A percentile compares a stretch with the other conserved stretches of the same genome.
Evolutionary conservation across 441 rosid genomes (phyloP).

Genomic region (Geranium incanum): DNA sequence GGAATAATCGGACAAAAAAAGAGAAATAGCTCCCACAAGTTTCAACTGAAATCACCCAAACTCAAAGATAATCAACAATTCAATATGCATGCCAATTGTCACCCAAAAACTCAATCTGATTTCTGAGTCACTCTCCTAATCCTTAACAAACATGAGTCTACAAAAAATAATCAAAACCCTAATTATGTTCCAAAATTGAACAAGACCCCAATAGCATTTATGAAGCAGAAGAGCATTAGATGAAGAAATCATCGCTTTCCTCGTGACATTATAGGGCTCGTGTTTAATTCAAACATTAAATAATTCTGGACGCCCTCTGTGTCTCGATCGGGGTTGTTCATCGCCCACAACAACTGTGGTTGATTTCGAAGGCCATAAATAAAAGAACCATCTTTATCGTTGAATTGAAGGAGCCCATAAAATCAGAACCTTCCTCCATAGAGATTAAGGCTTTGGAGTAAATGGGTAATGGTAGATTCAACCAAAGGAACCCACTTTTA

Average conservation of each 20-base stretch:
- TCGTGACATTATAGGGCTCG: not conserved
- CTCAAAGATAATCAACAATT: no score
- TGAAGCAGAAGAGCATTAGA: not conserved
- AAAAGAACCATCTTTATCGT: not conserved
- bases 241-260: not conserved
- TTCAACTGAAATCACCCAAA: no score
- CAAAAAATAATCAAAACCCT: no score
- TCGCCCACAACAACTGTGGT: not conserved
- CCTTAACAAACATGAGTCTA: no score
- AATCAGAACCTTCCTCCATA: constrained; percentile 8
- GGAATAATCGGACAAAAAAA: no score
- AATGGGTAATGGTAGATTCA: constrained; percentile 9
- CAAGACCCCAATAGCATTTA: not conserved
- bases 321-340: not conserved
- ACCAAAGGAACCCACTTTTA: not conserved
- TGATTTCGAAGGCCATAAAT: not conserved
- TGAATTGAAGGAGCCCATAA: constrained; percentile 5
- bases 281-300: not conserved
- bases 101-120: not conserved
- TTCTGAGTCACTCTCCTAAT: no score
- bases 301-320: not conserved
- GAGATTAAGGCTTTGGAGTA: not conserved
- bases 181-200: not conserved
- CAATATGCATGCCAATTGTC: not conserved
- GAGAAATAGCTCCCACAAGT: no score